These are phyloP conservation scores for Scutellaria minor DNA, from an alignment of 257 asterid species.

Conservation along the genomic window DNA sequence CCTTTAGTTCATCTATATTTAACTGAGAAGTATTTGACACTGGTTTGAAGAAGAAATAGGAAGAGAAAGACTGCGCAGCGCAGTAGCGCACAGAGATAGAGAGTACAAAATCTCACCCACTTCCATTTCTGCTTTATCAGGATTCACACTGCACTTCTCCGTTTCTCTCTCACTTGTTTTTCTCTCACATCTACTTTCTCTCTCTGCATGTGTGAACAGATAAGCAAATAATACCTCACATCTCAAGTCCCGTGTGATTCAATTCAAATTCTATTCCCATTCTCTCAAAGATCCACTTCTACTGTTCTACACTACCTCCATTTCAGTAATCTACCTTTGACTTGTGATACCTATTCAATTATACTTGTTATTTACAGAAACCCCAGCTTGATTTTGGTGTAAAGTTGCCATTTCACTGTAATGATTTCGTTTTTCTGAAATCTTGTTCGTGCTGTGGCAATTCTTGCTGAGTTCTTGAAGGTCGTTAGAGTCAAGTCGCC, in stretches of 20 bases:
- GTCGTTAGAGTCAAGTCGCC: conserved; percentile 33
- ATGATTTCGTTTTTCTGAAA: conserved; percentile 4
- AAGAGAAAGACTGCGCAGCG: background rate
- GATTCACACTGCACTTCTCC: conserved; percentile 12
- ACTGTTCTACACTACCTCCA: background rate
- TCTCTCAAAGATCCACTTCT: background rate
- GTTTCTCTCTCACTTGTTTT: background rate
- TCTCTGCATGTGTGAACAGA: conserved; percentile 24
- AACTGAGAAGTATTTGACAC: too few species aligned
- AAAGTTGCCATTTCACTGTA: conserved; percentile 20
- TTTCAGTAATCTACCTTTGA: conserved; percentile 19
- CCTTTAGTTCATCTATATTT: too few species aligned
- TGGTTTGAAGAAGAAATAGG: background rate
- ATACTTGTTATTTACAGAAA: conserved; percentile 22
- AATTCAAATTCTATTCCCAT: too few species aligned
- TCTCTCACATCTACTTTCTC: conserved; percentile 2
- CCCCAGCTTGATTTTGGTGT: conserved; percentile 32
- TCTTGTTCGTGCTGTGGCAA: conserved; percentile 13
- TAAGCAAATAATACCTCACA: too few species aligned
- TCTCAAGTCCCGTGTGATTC: too few species aligned
- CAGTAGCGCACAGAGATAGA: background rate
- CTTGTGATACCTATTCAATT: conserved; percentile 23
- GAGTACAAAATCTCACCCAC: conserved; percentile 24
- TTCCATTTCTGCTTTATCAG: too few species aligned
- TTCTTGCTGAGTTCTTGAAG: conserved; percentile 38